These are phyloP conservation scores for Geranomyces michiganensis DNA, from an alignment of 192 early-diverging fungal species.

Conservation along the genomic window DNA sequence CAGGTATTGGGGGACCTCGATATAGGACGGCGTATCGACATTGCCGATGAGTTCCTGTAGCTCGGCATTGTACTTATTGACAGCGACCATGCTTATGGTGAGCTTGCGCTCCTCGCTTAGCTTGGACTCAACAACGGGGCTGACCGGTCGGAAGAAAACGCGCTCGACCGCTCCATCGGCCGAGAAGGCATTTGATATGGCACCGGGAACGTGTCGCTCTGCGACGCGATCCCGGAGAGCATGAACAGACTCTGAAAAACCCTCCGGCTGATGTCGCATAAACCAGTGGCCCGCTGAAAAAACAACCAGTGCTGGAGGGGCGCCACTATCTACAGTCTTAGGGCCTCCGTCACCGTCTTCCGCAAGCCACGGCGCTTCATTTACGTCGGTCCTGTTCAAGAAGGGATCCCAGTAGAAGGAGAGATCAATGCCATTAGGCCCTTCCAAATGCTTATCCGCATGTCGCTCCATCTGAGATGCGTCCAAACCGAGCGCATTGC, in stretches of 20 bases:
- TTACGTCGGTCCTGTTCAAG: constrained; percentile 41
- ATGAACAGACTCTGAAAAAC: constrained; percentile 31
- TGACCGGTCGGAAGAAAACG: constrained; percentile 32
- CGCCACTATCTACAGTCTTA: not conserved
- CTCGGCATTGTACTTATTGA: constrained; percentile 56
- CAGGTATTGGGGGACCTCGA: constrained; percentile 35
- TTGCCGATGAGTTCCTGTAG: not conserved
- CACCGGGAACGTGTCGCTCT: not conserved
- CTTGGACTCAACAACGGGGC: constrained; percentile 33
- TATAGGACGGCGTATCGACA: not conserved
- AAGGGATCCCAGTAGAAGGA: constrained; percentile 78
- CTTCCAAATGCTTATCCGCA: constrained; percentile 43
- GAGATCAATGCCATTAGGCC: constrained; percentile 40
- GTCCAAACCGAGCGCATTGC: constrained; percentile 36
- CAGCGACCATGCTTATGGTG: constrained; percentile 50
- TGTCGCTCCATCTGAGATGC: constrained; percentile 30
- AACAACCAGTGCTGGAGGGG: constrained; percentile 48
- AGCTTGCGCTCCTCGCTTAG: constrained; percentile 52
- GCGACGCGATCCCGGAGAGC: constrained; percentile 9
- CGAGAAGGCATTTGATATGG: not conserved
- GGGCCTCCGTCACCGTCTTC: constrained; percentile 10
- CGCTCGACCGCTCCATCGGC: constrained; percentile 17
- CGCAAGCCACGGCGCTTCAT: not conserved
- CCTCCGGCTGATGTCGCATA: constrained; percentile 53
- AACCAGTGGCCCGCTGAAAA: constrained; percentile 64